phyloP scores from a whole-genome alignment of 2,329 filamentous ascomycete species.

The Xylariaceae sp. region DNA sequence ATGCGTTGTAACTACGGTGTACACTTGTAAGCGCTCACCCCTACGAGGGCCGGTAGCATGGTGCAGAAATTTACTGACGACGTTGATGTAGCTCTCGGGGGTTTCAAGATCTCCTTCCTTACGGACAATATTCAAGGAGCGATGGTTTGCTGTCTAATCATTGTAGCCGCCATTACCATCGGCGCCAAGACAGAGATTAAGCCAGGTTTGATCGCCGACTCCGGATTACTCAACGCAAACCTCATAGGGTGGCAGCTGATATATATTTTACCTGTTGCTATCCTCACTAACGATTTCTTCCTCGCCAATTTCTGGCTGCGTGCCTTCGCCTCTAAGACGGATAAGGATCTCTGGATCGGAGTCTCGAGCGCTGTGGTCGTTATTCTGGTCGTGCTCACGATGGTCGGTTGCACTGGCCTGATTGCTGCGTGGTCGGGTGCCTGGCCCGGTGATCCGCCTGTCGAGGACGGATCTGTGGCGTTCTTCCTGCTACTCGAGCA shows the following conservation, averaged over 20 bases:
- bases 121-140: conserved; percentile 81
- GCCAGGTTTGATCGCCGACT: conserved; percentile 66
- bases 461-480: conserved; percentile 65
- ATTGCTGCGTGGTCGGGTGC: conserved; percentile 79
- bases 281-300: conserved; percentile 86
- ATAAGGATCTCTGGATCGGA: conserved; percentile 77
- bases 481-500: conserved; percentile 75
- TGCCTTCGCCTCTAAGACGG: conserved; percentile 77
- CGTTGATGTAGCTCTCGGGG: conserved; percentile 65
- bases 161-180: conserved; percentile 77
- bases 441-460: conserved; percentile 63
- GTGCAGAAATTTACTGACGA: conserved; percentile 10
- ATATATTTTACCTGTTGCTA: conserved; percentile 80
- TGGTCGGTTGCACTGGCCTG: conserved; percentile 74
- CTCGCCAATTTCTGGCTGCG: conserved; percentile 83
- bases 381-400: conserved; percentile 69
- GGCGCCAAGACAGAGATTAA: conserved; percentile 76
- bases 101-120: conserved; percentile 81
- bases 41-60: neutral
- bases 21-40: conserved; percentile 64
- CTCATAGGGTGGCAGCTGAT: conserved; percentile 83
- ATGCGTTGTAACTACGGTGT: conserved; percentile 77
- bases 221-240: conserved; percentile 68
- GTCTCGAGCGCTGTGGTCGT: conserved; percentile 67
- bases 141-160: conserved; percentile 75